These are phyloP conservation scores for Lentinula edodes DNA, from an alignment of 768 basidiomycete genomes.

Conservation along the genomic window DNA sequence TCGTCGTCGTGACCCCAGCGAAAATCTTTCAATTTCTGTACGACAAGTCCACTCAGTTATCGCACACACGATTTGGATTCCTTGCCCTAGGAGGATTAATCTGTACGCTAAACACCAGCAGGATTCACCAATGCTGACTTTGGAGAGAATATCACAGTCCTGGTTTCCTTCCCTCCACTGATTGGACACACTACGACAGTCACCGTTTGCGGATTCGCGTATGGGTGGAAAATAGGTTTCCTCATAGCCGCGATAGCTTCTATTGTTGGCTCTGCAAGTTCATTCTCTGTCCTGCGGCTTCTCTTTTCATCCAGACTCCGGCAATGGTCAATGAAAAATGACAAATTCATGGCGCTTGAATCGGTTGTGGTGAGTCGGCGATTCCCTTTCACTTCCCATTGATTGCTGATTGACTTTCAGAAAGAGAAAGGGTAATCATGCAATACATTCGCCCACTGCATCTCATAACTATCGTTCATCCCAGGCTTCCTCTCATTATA, in stretches of 20 bases:
- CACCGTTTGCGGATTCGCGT: constrained; percentile 77
- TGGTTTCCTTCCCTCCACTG: constrained; percentile 53
- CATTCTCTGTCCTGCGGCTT: constrained; percentile 55
- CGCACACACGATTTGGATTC: constrained; percentile 57
- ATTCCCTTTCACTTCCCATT: neutral
- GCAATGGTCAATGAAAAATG: constrained; percentile 55
- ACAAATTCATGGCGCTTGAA: constrained; percentile 77
- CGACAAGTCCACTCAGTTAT: constrained; percentile 58
- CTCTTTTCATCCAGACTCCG: constrained; percentile 52
- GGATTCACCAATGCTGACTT: neutral
- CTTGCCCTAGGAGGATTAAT: constrained; percentile 45
- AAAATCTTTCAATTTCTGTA: constrained; percentile 68
- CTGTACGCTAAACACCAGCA: constrained; percentile 27
- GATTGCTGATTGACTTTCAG: constrained; percentile 26
- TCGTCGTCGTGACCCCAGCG: constrained; percentile 53
- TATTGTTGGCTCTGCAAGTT: constrained; percentile 55
- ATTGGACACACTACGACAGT: constrained; percentile 64
- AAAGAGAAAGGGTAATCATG: constrained; percentile 49
- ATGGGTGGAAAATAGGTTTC: constrained; percentile 68
- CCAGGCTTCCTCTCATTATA: constrained; percentile 62
- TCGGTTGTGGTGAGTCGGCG: constrained; percentile 54
- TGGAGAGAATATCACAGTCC: constrained; percentile 24
- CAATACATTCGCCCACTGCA: neutral
- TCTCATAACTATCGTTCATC: neutral
- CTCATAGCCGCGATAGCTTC: constrained; percentile 57